phyloP scores from a whole-genome alignment of 1,139 yeast species.

The Geotrichum carabidarum region DNA sequence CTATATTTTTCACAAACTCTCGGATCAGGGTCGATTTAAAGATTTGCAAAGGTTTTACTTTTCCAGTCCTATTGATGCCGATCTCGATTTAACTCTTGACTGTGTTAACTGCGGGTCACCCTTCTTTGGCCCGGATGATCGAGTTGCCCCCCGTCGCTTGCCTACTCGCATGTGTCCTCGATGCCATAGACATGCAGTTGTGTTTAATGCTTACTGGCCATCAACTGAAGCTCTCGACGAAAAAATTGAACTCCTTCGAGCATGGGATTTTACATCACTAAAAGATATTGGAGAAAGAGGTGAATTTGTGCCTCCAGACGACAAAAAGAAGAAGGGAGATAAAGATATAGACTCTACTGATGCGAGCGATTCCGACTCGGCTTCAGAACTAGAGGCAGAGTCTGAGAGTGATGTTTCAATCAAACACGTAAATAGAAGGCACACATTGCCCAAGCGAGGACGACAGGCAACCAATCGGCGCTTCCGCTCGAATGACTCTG shows the following conservation, averaged over 20 bases:
- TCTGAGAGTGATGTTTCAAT: neutral
- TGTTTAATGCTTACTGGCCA: conserved; percentile 34
- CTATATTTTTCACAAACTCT: conserved; percentile 15
- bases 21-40: conserved; percentile 9
- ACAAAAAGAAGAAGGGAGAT: conserved; percentile 4
- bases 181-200: conserved; percentile 33
- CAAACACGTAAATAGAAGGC: neutral
- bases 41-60: conserved; percentile 23
- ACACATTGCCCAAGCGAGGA: neutral
- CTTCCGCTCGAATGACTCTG: neutral
- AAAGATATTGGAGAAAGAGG: conserved; percentile 18
- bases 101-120: conserved; percentile 30
- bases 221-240: conserved; percentile 20
- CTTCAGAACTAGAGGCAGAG: neutral
- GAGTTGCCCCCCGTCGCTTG: conserved; percentile 17
- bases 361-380: neutral
- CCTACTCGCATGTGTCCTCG: conserved; percentile 30
- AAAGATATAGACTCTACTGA: neutral
- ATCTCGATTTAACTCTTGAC: conserved; percentile 20
- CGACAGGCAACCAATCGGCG: neutral
- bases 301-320: conserved; percentile 16
- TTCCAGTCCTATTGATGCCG: conserved; percentile 24
- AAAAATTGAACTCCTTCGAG: conserved; percentile 22
- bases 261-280: conserved; percentile 20
- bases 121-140: conserved; percentile 23